Conservation (phyloP, 768 basidiomycete species). For the Pleurotus tuber-regium region DNA sequence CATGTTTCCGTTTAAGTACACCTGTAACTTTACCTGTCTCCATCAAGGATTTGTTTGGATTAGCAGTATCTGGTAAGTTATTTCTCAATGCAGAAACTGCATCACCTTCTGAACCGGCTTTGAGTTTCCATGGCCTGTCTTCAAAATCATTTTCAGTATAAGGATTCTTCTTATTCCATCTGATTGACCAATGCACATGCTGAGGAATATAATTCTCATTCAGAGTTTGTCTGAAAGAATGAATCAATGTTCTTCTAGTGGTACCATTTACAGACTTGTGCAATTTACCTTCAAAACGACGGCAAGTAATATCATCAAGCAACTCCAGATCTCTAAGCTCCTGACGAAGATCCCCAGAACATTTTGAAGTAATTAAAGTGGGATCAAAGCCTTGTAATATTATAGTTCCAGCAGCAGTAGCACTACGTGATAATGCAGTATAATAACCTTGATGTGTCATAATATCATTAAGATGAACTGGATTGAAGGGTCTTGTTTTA, state of each 20-base stretch:
- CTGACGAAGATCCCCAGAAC: no score
- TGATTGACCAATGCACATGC: slow-evolving; percentile 13
- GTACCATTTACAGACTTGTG: slow-evolving; percentile 13
- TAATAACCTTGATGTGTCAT: slow-evolving; percentile 29
- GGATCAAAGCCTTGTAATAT: slow-evolving; percentile 24
- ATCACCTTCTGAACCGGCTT: background rate
- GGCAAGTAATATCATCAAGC: slow-evolving; percentile 28
- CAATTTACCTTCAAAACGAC: slow-evolving; percentile 20
- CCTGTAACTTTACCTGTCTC: no score
- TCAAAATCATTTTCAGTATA: slow-evolving; percentile 3
- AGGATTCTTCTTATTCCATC: slow-evolving; percentile 17
- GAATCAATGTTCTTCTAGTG: slow-evolving; percentile 21
- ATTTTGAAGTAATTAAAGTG: slow-evolving; percentile 22
- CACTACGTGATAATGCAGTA: no score
- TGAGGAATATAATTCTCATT: slow-evolving; percentile 16
- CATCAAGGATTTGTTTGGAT: no score
- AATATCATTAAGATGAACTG: slow-evolving; percentile 24
- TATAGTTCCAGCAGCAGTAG: slow-evolving; percentile 18
- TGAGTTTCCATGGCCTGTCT: background rate
- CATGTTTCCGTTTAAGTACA: no score
- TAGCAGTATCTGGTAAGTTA: background rate
- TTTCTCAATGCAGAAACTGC: background rate
- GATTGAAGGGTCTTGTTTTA: slow-evolving; percentile 23
- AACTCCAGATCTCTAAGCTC: no score
- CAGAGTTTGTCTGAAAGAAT: slow-evolving; percentile 14